Evolutionary conservation across 139 green algal species (phyloP), one percentile per base, ranked within the genome.

Genomic region (Pleodorina starrii): DNA sequence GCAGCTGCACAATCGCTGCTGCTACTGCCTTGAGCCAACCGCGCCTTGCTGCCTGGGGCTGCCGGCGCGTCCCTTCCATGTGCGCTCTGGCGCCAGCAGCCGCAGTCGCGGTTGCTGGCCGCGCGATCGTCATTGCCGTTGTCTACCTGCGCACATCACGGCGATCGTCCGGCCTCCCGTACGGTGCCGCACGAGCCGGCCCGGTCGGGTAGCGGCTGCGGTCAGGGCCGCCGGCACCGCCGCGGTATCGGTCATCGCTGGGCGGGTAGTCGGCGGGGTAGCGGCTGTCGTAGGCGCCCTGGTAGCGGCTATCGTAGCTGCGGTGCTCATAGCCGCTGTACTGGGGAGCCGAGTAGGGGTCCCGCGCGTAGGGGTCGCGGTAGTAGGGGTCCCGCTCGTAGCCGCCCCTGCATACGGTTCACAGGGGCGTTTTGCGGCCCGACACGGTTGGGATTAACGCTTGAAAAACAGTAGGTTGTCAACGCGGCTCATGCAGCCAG

Each of bases 311-410:
- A 25, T 86, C 79, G 25, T 75, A 86, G 27, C 40, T 2, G 50
- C 42, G 54, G 29, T 43, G 40, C 7, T 63, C 59, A 27, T 87
- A 76, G 59, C 80, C 68, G 63, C 50, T 35, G 36, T 44, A 72
- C 1, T 68, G 48, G 2, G 68, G 68, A 7, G 44, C 35, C 14
- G 68, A 32, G 84, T 89, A 89, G 2, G 84, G 84, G 69, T 89
- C 84, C 21, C 84, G 68, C 9, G 84, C 84, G 29, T 89, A 89
- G 27, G 84, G 68, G 84, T 89, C 84, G 25, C 84, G 84, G 71
- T 89, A 89, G 46, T 89, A 89, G 7, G 84, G 84, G 51, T 89
- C 84, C 0, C 84, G 84, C 84, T 89, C 84, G 51, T 89, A 89
- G 35, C 84, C 66, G 38, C 69, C 32, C 21, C 79, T 57, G 40